Percentiles rank a stretch among this genome's conserved stretches.
Conservation (phyloP, 192 early-diverging fungal species). For the Linderina pennispora region DNA sequence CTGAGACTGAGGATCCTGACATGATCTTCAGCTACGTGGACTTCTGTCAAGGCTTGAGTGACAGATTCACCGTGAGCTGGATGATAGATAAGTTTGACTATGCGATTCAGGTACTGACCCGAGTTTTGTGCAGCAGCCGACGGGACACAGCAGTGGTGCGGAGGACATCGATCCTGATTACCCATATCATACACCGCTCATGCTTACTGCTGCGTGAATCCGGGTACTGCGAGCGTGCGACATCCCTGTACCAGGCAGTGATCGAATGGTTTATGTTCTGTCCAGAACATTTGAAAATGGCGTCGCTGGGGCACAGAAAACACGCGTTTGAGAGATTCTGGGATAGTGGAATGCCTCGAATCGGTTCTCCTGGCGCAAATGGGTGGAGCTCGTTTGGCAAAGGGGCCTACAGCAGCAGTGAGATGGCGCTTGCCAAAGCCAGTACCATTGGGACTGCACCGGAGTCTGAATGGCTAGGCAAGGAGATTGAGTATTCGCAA, state of each 20-base stretch:
- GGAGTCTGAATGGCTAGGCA: too few species aligned
- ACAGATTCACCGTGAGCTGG: conserved; percentile 10
- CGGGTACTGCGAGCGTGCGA: conserved; percentile 16
- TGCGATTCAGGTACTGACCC: too few species aligned
- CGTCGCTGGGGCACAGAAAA: conserved; percentile 9
- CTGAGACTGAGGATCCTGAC: conserved; percentile 1
- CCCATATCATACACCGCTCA: conserved; percentile 15
- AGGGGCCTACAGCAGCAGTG: background rate
- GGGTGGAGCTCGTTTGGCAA: too few species aligned
- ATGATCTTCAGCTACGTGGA: conserved; percentile 8
- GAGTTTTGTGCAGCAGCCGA: conserved; percentile 7
- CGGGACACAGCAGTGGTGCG: conserved; percentile 3
- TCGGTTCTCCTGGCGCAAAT: conserved; percentile 10
- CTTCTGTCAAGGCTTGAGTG: conserved; percentile 8
- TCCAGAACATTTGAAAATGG: background rate
- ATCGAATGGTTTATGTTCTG: conserved; percentile 29
- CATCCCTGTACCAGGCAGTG: conserved; percentile 20
- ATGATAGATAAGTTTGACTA: too few species aligned
- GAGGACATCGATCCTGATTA: background rate
- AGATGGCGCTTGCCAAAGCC: background rate
- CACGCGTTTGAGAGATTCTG: conserved; percentile 21
- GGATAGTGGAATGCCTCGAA: conserved; percentile 18
- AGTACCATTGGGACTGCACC: background rate
- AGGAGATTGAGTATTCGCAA: too few species aligned
- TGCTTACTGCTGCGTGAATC: conserved; percentile 22